Conservation (phyloP, 805 yeast genomes). For the Scheffersomyces ergatensis region DNA sequence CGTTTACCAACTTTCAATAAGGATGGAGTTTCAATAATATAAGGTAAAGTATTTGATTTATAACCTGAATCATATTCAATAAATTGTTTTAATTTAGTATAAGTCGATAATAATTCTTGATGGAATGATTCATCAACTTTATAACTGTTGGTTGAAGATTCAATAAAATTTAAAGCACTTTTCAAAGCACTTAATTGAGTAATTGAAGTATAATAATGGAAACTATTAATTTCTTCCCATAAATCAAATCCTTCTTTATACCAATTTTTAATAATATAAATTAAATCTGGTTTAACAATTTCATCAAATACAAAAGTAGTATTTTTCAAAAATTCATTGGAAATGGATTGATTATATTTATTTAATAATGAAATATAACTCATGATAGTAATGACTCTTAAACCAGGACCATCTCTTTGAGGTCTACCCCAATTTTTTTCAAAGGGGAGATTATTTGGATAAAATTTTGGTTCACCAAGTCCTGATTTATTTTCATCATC, state of each 20-base stretch:
- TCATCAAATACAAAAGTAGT: slow-evolving; percentile 44
- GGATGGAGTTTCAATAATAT: slow-evolving; percentile 69
- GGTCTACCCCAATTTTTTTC: slow-evolving; percentile 86
- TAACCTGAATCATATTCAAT: slow-evolving; percentile 44
- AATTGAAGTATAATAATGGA: slow-evolving; percentile 77
- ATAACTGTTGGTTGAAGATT: slow-evolving; percentile 21
- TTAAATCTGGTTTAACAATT: slow-evolving; percentile 67
- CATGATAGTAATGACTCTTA: slow-evolving; percentile 65
- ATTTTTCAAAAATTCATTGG: slow-evolving; percentile 21
- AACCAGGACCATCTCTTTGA: slow-evolving; percentile 92
- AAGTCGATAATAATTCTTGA: slow-evolving; percentile 24
- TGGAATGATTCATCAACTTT: slow-evolving; percentile 26
- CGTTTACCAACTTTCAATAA: slow-evolving; percentile 41
- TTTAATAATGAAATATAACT: slow-evolving; percentile 49
- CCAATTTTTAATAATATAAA: slow-evolving; percentile 66
- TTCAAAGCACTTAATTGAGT: slow-evolving; percentile 70
- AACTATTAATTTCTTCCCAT: slow-evolving; percentile 84
- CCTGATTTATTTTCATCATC: slow-evolving; percentile 43
- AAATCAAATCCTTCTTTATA: slow-evolving; percentile 68
- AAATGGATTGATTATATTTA: slow-evolving; percentile 20
- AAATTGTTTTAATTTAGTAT: slow-evolving; percentile 33
- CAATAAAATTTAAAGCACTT: slow-evolving; percentile 43
- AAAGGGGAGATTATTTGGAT: slow-evolving; percentile 63
- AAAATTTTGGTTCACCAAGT: slow-evolving; percentile 89
- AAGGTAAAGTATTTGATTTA: slow-evolving; percentile 33